Evolutionary conservation across 225 moss, liverwort and hornwort genomes (phyloP).

Genomic region (Polytrichum formosum): DNA sequence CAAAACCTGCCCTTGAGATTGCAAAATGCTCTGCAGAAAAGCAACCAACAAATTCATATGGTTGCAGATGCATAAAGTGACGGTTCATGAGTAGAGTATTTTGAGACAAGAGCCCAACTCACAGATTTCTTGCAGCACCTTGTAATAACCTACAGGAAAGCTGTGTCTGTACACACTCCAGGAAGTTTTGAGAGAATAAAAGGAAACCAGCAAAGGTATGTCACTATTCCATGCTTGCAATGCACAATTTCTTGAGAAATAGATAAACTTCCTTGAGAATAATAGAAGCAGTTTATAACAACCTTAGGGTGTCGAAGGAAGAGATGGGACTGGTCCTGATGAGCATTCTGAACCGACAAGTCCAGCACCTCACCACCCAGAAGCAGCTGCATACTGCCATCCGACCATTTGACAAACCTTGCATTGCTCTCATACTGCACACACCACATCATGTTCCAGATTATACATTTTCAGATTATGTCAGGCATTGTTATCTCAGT

Average conservation of each 20-base stretch:
- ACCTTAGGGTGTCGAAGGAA: conserved; percentile 98
- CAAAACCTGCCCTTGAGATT: conserved; percentile 93
- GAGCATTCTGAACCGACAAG: conserved; percentile 83
- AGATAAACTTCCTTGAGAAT: too few species aligned
- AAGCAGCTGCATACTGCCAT: conserved; percentile 94
- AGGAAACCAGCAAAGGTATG: too few species aligned
- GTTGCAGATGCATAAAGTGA: not conserved
- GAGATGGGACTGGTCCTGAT: conserved; percentile 96
- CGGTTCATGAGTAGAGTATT: too few species aligned
- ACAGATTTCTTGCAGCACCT: too few species aligned
- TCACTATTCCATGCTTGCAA: too few species aligned
- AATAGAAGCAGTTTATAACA: conserved; percentile 2
- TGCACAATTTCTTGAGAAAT: too few species aligned
- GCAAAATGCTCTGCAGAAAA: conserved; percentile 67
- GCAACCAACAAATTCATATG: conserved; percentile 12
- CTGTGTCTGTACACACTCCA: too few species aligned
- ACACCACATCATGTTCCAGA: conserved; percentile 5
- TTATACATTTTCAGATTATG: too few species aligned
- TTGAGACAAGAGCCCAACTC: too few species aligned
- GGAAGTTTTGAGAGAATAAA: too few species aligned
- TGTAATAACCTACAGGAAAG: too few species aligned
- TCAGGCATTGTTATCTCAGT: too few species aligned
- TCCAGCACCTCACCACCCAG: conserved; percentile 96
- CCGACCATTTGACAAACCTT: conserved; percentile 98
- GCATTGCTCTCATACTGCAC: conserved; percentile 97